Percentiles rank a stretch among this genome's conserved stretches.
Evolutionary conservation across 441 rosid genomes (phyloP).

Genomic region (Manihot esculenta): DNA sequence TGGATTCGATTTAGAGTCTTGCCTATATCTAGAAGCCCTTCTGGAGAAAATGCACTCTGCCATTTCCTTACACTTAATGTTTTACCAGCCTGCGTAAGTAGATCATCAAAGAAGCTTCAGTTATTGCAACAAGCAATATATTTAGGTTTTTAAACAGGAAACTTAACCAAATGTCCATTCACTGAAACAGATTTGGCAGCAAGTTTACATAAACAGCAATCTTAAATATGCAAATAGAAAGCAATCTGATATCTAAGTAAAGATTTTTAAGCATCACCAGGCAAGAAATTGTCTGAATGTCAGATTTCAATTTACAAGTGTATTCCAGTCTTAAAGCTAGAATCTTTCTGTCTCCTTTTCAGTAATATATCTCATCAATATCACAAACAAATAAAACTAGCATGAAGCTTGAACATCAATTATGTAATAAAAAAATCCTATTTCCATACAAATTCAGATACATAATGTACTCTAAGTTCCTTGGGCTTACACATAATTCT

Average conservation of each 20-base stretch:
- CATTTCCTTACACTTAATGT: conserved; percentile 92
- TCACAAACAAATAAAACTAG: not conserved
- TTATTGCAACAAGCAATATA: conserved; percentile 2
- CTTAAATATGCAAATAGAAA: not conserved
- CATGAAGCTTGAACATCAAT: not conserved
- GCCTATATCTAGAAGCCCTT: conserved; percentile 72
- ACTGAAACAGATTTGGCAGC: not conserved
- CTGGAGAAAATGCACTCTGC: conserved; percentile 75
- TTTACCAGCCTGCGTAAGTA: conserved; percentile 75
- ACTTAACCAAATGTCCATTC: not conserved
- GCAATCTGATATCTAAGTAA: not conserved
- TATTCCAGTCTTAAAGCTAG: not conserved
- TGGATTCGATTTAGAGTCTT: conserved; percentile 79
- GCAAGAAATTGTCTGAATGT: not conserved
- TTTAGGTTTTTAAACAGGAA: conserved; percentile 3
- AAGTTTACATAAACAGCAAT: not conserved
- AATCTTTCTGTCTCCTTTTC: not conserved
- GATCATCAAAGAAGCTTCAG: conserved; percentile 13
- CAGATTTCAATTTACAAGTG: not conserved
- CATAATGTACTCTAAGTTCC: no score
- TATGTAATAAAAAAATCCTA: not conserved
- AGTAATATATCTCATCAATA: not conserved
- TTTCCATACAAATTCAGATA: not conserved
- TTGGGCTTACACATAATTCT: no score
- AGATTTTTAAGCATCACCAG: not conserved